These are phyloP conservation scores for Umbelopsis isabellina DNA, from an alignment of 192 early-diverging fungal species.

Conservation along the genomic window DNA sequence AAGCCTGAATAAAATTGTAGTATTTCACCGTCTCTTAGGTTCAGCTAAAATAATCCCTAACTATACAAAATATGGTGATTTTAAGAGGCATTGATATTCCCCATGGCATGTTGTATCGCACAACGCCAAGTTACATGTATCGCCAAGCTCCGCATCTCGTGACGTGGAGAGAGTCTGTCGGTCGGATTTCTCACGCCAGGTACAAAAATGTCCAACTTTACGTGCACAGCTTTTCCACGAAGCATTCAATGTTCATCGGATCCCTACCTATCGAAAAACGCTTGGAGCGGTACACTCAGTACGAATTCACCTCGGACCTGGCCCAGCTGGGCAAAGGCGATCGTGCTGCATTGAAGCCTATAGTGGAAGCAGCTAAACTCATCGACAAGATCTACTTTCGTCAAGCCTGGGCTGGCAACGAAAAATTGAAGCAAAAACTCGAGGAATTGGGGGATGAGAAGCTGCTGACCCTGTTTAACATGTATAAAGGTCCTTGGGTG, in stretches of 20 bases:
- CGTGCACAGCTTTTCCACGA: background rate
- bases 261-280: slow-evolving; percentile 36
- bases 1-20: too few species aligned
- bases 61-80: too few species aligned
- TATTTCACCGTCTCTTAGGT: too few species aligned
- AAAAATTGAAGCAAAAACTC: slow-evolving; percentile 55
- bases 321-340: slow-evolving; percentile 60
- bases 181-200: too few species aligned
- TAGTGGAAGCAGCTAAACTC: slow-evolving; percentile 63
- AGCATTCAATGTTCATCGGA: slow-evolving; percentile 24
- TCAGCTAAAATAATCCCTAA: too few species aligned
- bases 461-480: slow-evolving; percentile 54
- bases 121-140: background rate
- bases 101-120: background rate
- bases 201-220: too few species aligned
- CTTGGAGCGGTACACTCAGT: slow-evolving; percentile 51
- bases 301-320: slow-evolving; percentile 60
- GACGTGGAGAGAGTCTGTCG: background rate
- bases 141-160: background rate
- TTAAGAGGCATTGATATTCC: background rate
- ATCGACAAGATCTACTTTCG: slow-evolving; percentile 64
- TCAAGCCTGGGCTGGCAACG: slow-evolving; percentile 69
- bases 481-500: slow-evolving; percentile 73
- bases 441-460: slow-evolving; percentile 43
- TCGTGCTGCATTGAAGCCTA: slow-evolving; percentile 60